Conservation (phyloP, 1,284 basidiomycete species). For the Boletellus sp. region DNA sequence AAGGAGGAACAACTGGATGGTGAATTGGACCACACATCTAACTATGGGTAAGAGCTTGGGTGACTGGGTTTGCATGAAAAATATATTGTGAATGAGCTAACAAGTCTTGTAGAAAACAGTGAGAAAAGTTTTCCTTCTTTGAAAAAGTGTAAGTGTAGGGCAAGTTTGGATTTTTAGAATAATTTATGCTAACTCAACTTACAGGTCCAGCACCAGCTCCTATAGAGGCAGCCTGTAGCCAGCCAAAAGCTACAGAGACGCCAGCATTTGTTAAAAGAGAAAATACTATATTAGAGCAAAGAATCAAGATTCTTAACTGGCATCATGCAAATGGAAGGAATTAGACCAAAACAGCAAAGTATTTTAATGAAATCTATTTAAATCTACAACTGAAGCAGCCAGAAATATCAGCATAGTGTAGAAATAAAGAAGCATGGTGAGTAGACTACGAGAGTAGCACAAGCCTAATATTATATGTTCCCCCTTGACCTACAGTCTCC, state of each 20-base stretch:
- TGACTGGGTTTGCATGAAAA: conserved; percentile 1
- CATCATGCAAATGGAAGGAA: conserved; percentile 1
- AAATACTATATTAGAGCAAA: conserved; percentile 4
- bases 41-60: conserved; percentile 3
- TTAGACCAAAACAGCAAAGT: conserved; percentile 1
- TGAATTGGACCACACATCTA: neutral
- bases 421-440: neutral
- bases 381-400: conserved; percentile 3
- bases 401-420: conserved; percentile 1
- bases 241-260: too few relatives aligned
- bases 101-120: neutral
- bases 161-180: too few relatives aligned
- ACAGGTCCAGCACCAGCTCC: too few relatives aligned
- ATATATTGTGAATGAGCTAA: conserved; percentile 4
- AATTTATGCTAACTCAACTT: too few relatives aligned
- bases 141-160: neutral
- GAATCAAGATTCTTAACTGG: conserved; percentile 11
- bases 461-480: too few relatives aligned
- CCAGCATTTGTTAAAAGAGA: too few relatives aligned
- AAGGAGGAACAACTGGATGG: conserved; percentile 10
- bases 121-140: neutral
- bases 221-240: too few relatives aligned
- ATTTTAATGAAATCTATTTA: conserved; percentile 6
- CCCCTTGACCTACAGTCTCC: too few relatives aligned
- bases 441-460: neutral